Percentiles rank a stretch among this genome's conserved stretches.
These are phyloP conservation scores for Murraya koenigii DNA, from an alignment of 345 rosid genomes.

Conservation along the genomic window DNA sequence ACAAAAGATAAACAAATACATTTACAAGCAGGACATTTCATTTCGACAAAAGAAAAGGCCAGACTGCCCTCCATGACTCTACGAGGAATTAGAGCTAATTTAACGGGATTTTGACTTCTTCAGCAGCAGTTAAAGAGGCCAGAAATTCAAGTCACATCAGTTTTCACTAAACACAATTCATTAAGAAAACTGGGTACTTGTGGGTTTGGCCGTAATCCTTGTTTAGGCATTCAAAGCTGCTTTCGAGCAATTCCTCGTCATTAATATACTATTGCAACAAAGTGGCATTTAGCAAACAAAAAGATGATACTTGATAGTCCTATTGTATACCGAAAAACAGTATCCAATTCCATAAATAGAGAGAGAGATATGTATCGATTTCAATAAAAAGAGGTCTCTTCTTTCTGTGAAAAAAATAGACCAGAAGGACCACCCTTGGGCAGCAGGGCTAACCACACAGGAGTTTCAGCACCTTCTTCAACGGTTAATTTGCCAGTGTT, in stretches of 20 bases:
- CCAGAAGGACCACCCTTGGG: constrained; percentile 46
- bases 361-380: not conserved
- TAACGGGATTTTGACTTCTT: constrained; percentile 13
- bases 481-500: constrained; percentile 29
- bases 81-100: constrained; percentile 7
- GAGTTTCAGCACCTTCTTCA: constrained; percentile 43
- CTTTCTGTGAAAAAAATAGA: constrained; percentile 26
- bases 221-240: constrained; percentile 38
- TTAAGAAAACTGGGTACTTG: constrained; percentile 20
- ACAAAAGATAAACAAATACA: no score
- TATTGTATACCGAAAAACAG: no score
- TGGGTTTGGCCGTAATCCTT: constrained; percentile 28
- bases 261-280: no score
- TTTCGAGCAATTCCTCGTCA: constrained; percentile 27
- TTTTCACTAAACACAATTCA: constrained; percentile 31
- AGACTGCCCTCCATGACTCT: constrained; percentile 4
- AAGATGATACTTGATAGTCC: no score
- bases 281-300: no score
- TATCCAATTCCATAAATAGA: no score
- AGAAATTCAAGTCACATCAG: constrained; percentile 22
- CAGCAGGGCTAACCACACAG: constrained; percentile 38
- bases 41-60: constrained; percentile 1
- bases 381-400: not conserved
- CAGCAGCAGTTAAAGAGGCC: not conserved
- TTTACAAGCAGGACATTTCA: constrained; percentile 2